phyloP scores from a whole-genome alignment of 1,284 basidiomycete species.

The Schizopora paradoxa region DNA sequence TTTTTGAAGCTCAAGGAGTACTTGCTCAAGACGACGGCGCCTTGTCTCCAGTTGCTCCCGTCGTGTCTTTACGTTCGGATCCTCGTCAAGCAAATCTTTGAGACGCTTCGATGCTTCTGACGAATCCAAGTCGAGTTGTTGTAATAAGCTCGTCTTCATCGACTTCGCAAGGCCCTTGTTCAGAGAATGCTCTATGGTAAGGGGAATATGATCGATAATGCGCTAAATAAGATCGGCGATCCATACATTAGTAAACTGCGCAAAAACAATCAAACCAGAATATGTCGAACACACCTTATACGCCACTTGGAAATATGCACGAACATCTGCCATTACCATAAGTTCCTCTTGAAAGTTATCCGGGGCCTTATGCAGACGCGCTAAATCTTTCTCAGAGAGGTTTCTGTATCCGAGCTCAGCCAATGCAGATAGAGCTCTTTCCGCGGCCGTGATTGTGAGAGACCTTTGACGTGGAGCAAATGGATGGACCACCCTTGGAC shows the following conservation, averaged over 20 bases:
- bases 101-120: conserved; percentile 6
- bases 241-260: too few relatives aligned
- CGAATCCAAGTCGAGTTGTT: conserved; percentile 4
- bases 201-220: conserved; percentile 11
- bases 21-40: too few relatives aligned
- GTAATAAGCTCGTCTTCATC: conserved; percentile 5
- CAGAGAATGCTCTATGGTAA: conserved; percentile 14
- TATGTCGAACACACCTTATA: conserved; percentile 23
- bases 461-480: too few relatives aligned
- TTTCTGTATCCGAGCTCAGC: conserved; percentile 10
- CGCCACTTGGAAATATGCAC: conserved; percentile 26
- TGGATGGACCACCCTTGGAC: too few relatives aligned
- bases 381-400: conserved; percentile 12
- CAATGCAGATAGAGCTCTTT: conserved; percentile 15
- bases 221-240: background rate
- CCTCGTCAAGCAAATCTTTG: conserved; percentile 6
- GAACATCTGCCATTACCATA: conserved; percentile 25
- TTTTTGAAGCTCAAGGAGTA: too few relatives aligned
- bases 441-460: too few relatives aligned
- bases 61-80: conserved; percentile 2
- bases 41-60: conserved; percentile 8
- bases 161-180: conserved; percentile 11
- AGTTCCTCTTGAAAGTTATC: conserved; percentile 23
- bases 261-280: too few relatives aligned
- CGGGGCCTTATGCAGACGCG: conserved; percentile 9